These are phyloP conservation scores for Cyclotella sp. DNA, from an alignment of 108 stramenopile species.

Conservation along the genomic window DNA sequence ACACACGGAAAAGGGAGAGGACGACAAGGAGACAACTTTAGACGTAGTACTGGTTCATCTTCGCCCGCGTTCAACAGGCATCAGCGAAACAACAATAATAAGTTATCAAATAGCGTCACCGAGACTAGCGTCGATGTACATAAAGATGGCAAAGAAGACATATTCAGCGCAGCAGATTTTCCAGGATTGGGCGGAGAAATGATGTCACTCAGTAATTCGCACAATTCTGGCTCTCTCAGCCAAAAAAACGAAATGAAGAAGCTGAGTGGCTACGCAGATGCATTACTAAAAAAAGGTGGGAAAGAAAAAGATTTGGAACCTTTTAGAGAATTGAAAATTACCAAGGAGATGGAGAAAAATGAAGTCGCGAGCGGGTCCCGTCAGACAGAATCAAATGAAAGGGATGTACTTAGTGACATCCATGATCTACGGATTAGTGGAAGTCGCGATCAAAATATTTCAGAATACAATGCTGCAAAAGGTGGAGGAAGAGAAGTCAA, in stretches of 20 bases:
- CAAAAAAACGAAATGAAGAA: slow-evolving; percentile 18
- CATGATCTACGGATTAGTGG: slow-evolving; percentile 43
- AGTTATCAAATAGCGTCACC: slow-evolving; percentile 3
- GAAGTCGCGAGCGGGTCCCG: slow-evolving; percentile 26
- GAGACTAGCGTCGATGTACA: neutral
- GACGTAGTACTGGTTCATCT: slow-evolving; percentile 14
- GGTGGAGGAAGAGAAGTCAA: neutral
- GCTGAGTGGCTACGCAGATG: slow-evolving; percentile 48
- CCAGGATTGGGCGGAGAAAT: slow-evolving; percentile 46
- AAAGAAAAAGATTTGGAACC: slow-evolving; percentile 9
- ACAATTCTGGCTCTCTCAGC: neutral
- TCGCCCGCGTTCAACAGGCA: slow-evolving; percentile 29
- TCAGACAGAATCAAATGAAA: slow-evolving; percentile 37
- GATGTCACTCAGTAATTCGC: neutral
- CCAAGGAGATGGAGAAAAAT: slow-evolving; percentile 16
- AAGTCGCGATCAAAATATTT: neutral
- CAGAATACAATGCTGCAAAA: neutral
- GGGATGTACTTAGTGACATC: slow-evolving; percentile 40
- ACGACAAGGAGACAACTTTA: slow-evolving; percentile 12
- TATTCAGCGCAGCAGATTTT: slow-evolving; percentile 49
- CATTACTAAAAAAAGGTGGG: slow-evolving; percentile 34
- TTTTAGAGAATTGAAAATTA: neutral
- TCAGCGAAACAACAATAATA: slow-evolving; percentile 32
- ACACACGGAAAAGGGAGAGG: slow-evolving; percentile 7
- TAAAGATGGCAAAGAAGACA: slow-evolving; percentile 31